These are phyloP conservation scores for Plasmodium berghei DNA, from an alignment of 169 alveolate genomes.

Conservation along the genomic window DNA sequence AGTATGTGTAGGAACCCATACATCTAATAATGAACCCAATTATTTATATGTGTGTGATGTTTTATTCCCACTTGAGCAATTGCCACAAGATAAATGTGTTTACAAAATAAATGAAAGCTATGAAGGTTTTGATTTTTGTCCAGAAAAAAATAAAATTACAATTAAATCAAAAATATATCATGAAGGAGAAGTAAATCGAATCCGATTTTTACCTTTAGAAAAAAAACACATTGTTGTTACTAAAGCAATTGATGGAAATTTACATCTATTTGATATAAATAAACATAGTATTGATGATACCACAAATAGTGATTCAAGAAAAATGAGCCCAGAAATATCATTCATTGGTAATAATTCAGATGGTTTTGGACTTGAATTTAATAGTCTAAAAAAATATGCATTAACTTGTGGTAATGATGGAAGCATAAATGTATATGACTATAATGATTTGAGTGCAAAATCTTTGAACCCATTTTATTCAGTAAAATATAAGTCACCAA, in stretches of 20 bases:
- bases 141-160: constrained; percentile 58
- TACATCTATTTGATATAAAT: constrained; percentile 56
- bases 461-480: constrained; percentile 16
- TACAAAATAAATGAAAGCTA: constrained; percentile 44
- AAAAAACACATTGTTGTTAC: constrained; percentile 49
- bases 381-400: constrained; percentile 8
- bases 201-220: constrained; percentile 39
- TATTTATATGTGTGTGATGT: constrained; percentile 65
- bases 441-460: constrained; percentile 11
- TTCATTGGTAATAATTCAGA: constrained; percentile 42
- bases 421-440: constrained; percentile 13
- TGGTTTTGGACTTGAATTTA: constrained; percentile 57
- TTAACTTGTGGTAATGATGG: constrained; percentile 73
- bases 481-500: constrained; percentile 42
- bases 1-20: constrained; percentile 71
- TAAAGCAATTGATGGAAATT: constrained; percentile 49
- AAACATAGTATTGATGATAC: constrained; percentile 30
- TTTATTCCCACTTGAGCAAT: constrained; percentile 30
- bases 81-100: constrained; percentile 56
- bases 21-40: constrained; percentile 64
- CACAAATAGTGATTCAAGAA: constrained; percentile 17
- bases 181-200: constrained; percentile 67
- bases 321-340: constrained; percentile 60
- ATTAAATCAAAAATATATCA: constrained; percentile 48
- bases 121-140: constrained; percentile 55